phyloP scores from a whole-genome alignment of 2,329 filamentous ascomycete species.

The Colletotrichum sp. region DNA sequence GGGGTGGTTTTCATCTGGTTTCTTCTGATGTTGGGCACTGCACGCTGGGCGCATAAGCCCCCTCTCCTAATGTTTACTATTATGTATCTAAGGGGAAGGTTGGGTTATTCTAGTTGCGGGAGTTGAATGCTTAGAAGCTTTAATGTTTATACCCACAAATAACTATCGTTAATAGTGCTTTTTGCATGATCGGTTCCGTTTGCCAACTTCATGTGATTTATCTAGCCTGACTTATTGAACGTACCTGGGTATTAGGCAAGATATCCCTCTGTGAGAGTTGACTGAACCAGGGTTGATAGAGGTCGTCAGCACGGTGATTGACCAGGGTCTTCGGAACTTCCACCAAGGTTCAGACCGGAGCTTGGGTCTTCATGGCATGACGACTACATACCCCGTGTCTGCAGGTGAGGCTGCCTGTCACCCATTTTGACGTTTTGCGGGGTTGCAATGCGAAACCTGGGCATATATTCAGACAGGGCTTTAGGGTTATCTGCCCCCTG shows the following conservation, averaged over 20 bases:
- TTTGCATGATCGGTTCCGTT: fast-evolving
- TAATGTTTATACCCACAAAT: neutral
- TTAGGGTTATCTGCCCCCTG: neutral
- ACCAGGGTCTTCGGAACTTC: neutral
- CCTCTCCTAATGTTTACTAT: neutral
- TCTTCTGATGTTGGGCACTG: neutral
- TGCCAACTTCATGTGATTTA: too few species aligned
- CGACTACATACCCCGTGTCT: neutral
- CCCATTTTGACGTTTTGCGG: neutral
- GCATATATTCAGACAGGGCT: neutral
- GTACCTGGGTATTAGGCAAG: too few species aligned
- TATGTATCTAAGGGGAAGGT: neutral
- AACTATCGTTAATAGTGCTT: neutral
- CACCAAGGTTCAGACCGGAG: neutral
- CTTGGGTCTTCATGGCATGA: neutral
- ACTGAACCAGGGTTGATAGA: fast-evolving
- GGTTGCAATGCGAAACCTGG: neutral
- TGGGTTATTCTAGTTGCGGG: neutral
- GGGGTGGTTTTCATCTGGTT: too few species aligned
- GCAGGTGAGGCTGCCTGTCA: neutral
- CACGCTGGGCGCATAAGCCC: neutral
- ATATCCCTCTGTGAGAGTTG: fast-evolving
- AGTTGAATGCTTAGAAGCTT: neutral
- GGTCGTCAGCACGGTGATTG: neutral
- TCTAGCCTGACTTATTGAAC: too few species aligned